phyloP scores from a whole-genome alignment of 2,329 filamentous ascomycete genomes.

The Venturia nashicola region DNA sequence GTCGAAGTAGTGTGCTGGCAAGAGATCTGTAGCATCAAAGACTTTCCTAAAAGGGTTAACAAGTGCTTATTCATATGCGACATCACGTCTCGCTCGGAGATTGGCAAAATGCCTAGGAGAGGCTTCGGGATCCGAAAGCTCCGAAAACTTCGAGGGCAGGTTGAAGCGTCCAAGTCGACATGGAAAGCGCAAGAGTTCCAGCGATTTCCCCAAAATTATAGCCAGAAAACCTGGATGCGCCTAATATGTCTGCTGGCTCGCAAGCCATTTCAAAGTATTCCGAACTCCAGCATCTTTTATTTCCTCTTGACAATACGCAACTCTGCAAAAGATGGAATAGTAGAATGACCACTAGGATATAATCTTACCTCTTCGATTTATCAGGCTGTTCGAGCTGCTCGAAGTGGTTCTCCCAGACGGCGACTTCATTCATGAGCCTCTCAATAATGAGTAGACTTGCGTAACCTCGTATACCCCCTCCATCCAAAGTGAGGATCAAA shows the following conservation, averaged over 20 bases:
- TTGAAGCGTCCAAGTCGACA: background rate
- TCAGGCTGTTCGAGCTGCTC: slow-evolving; percentile 24
- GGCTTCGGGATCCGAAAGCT: background rate
- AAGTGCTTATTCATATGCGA: background rate
- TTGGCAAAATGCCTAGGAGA: background rate
- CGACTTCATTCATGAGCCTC: slow-evolving; percentile 36
- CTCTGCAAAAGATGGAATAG: background rate
- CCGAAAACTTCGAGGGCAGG: background rate
- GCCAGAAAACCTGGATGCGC: background rate
- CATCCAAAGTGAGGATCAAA: slow-evolving; percentile 34
- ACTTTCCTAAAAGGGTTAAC: slow-evolving; percentile 13
- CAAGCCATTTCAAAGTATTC: background rate
- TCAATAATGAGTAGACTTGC: slow-evolving; percentile 37
- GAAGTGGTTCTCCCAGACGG: slow-evolving; percentile 29
- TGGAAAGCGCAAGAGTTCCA: background rate
- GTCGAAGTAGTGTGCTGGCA: slow-evolving; percentile 41
- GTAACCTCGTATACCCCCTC: slow-evolving; percentile 39
- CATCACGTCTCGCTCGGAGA: background rate
- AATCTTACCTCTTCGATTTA: slow-evolving; percentile 10
- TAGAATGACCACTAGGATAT: background rate
- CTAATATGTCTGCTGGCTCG: background rate
- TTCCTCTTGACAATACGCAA: background rate
- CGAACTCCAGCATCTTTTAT: background rate
- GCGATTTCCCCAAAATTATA: background rate
- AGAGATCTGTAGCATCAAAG: slow-evolving; percentile 29